Conservation (phyloP, 352 stramenopile genomes). For the Globisporangium nunn region DNA sequence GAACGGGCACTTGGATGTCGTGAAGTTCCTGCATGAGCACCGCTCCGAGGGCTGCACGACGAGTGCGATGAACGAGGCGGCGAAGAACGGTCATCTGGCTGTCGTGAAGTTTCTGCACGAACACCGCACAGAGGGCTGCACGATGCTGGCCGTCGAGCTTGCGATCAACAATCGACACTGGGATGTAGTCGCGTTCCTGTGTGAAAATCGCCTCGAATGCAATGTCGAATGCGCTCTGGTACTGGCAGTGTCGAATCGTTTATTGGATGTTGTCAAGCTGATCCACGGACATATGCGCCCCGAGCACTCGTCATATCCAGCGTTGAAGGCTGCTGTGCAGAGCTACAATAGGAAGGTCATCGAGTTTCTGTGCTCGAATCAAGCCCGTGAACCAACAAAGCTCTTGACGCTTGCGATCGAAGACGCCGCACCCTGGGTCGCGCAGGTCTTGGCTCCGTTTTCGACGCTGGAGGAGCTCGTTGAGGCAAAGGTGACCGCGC, state of each 20-base stretch:
- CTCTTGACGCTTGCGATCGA: not conserved
- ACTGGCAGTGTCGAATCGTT: too few species aligned
- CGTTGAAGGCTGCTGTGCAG: not conserved
- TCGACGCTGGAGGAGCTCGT: not conserved
- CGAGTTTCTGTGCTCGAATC: not conserved
- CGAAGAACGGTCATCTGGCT: not conserved
- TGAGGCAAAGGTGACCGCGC: not conserved
- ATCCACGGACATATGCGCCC: not conserved
- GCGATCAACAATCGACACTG: too few species aligned
- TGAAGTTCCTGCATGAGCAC: not conserved
- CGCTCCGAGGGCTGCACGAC: not conserved
- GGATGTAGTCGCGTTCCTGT: too few species aligned
- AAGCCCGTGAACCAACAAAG: not conserved
- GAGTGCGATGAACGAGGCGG: not conserved
- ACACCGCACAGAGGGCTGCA: not conserved
- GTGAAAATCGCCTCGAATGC: too few species aligned
- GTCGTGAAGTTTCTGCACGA: not conserved
- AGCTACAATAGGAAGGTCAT: not conserved
- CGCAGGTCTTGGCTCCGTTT: not conserved
- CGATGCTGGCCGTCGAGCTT: too few species aligned
- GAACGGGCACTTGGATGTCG: not conserved
- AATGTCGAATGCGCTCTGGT: too few species aligned
- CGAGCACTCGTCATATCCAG: not conserved
- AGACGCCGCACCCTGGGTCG: not conserved
- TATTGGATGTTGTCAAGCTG: too few species aligned